These are phyloP conservation scores for Pyricularia sp. DNA, from an alignment of 2,329 filamentous ascomycete species.

Conservation along the genomic window DNA sequence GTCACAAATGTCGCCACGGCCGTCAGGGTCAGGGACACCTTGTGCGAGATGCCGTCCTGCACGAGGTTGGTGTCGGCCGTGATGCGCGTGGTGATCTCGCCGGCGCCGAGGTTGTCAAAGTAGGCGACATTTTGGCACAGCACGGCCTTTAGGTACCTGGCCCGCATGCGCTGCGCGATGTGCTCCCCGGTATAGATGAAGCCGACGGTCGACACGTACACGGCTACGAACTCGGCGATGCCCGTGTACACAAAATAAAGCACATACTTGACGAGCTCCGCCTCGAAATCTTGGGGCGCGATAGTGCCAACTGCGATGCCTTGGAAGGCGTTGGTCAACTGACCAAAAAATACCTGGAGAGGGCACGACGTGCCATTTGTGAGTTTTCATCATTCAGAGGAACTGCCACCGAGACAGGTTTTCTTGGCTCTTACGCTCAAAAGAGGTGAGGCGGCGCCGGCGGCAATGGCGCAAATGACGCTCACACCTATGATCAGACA, in stretches of 20 bases:
- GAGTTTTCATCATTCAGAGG: background rate
- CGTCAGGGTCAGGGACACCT: constrained; percentile 68
- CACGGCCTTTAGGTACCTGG: constrained; percentile 76
- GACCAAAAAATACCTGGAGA: constrained; percentile 53
- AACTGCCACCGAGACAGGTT: background rate
- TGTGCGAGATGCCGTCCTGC: constrained; percentile 89
- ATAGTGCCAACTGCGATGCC: constrained; percentile 44
- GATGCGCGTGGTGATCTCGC: constrained; percentile 89
- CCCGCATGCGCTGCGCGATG: constrained; percentile 67
- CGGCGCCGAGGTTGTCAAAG: constrained; percentile 86
- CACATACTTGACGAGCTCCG: constrained; percentile 52
- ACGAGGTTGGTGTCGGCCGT: constrained; percentile 90
- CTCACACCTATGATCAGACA: constrained; percentile 53
- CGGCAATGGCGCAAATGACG: constrained; percentile 55
- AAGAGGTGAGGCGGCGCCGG: constrained; percentile 65
- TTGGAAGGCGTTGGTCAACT: constrained; percentile 64
- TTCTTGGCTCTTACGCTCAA: constrained; percentile 48
- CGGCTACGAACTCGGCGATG: constrained; percentile 67
- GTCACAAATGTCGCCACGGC: constrained; percentile 76
- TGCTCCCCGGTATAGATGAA: constrained; percentile 86
- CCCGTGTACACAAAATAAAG: constrained; percentile 82
- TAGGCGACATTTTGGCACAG: constrained; percentile 84
- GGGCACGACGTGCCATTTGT: constrained; percentile 24
- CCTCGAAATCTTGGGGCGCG: constrained; percentile 45
- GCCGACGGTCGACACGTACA: constrained; percentile 73